Conservation (phyloP, 768 basidiomycete species). For the Panellus pusillus region DNA sequence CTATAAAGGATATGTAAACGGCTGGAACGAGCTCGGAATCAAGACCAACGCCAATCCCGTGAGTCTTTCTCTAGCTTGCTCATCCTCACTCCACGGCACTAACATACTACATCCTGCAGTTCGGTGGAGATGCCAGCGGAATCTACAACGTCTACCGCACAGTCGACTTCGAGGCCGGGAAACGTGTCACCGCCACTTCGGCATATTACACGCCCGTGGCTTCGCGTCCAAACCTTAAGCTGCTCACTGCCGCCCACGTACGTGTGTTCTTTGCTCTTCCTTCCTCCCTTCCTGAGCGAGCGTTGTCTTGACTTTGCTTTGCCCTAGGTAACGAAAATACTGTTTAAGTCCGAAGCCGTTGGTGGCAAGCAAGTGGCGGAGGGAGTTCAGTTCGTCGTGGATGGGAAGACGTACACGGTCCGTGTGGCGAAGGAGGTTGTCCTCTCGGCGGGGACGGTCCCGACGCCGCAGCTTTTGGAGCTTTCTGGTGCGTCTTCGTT, state of each 20-base stretch:
- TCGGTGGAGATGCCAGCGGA: neutral
- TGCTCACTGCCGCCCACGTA: slow-evolving; percentile 5
- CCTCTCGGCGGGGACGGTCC: neutral
- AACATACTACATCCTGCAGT: neutral
- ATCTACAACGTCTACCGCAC: neutral
- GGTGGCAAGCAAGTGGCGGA: neutral
- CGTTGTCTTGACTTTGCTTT: neutral
- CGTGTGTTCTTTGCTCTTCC: too few relatives aligned
- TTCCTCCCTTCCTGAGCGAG: neutral
- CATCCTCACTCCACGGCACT: too few relatives aligned
- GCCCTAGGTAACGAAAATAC: slow-evolving; percentile 7
- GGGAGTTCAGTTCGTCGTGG: slow-evolving; percentile 1
- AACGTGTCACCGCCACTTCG: neutral
- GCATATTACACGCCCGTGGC: slow-evolving; percentile 2
- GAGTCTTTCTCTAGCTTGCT: neutral
- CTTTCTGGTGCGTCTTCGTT: slow-evolving; percentile 2
- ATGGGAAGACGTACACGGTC: neutral
- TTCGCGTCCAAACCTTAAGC: neutral
- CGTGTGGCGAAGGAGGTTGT: slow-evolving; percentile 2
- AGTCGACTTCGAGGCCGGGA: slow-evolving; percentile 1
- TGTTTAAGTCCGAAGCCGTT: slow-evolving; percentile 1
- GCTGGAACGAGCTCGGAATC: slow-evolving; percentile 6
- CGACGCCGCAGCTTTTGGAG: slow-evolving; percentile 6
- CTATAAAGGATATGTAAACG: slow-evolving; percentile 1
- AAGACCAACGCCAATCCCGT: slow-evolving; percentile 10